Conservation (phyloP, 768 basidiomycete genomes). For the Arthromyces matolae region DNA sequence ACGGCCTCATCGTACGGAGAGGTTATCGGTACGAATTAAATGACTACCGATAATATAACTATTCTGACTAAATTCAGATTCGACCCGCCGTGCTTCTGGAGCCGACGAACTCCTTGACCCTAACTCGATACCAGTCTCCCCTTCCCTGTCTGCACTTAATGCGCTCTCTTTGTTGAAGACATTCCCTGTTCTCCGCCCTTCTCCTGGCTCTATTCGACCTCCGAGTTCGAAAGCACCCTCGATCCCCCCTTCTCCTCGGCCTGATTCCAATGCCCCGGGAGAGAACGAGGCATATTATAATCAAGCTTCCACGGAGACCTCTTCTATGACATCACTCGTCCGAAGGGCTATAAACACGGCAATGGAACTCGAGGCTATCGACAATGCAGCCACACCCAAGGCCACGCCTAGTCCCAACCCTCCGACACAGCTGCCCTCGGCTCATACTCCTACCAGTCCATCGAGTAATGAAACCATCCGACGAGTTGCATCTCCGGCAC, state of each 20-base stretch:
- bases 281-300: slow-evolving; percentile 17
- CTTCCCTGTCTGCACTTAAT: slow-evolving; percentile 63
- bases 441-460: slow-evolving; percentile 13
- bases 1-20: slow-evolving; percentile 60
- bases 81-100: neutral
- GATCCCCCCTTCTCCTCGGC: slow-evolving; percentile 18
- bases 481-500: no score
- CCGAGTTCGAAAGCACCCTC: slow-evolving; percentile 33
- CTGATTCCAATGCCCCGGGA: slow-evolving; percentile 19
- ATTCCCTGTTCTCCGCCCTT: slow-evolving; percentile 68
- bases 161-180: slow-evolving; percentile 64
- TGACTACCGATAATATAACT: no score
- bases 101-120: slow-evolving; percentile 17
- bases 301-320: slow-evolving; percentile 23
- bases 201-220: slow-evolving; percentile 47
- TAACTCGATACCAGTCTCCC: slow-evolving; percentile 57
- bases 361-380: slow-evolving; percentile 55
- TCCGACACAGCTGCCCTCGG: slow-evolving; percentile 11
- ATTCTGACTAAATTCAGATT: neutral
- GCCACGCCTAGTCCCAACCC: slow-evolving; percentile 14
- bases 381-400: slow-evolving; percentile 26
- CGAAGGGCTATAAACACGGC: slow-evolving; percentile 67
- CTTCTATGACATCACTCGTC: slow-evolving; percentile 59
- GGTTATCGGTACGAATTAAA: slow-evolving; percentile 44
- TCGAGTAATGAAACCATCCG: slow-evolving; percentile 11